phyloP scores from a whole-genome alignment of 2,329 filamentous ascomycete genomes.

The Fusarium subtropicale region DNA sequence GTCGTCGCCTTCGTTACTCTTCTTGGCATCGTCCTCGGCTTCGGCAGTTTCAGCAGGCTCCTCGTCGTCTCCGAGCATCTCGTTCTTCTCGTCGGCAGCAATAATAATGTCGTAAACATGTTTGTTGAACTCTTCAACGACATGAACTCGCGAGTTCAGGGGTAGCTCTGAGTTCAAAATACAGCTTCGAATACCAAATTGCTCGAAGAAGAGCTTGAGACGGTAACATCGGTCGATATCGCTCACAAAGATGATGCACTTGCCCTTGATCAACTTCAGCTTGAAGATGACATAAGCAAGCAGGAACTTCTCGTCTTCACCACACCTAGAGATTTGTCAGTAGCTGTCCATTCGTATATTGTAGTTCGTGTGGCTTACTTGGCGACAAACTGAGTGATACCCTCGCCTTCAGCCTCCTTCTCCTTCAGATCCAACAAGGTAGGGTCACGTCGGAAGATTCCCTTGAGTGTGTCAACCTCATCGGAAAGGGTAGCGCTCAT shows the following conservation, averaged over 20 bases:
- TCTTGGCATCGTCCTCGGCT: constrained; percentile 44
- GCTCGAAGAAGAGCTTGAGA: constrained; percentile 93
- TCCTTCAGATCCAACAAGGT: constrained; percentile 85
- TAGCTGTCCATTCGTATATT: not conserved
- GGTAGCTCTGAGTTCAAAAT: constrained; percentile 95
- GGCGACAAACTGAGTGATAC: constrained; percentile 87
- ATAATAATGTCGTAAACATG: constrained; percentile 98
- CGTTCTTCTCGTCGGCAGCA: constrained; percentile 91
- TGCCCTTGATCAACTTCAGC: constrained; percentile 91
- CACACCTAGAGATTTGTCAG: constrained; percentile 66
- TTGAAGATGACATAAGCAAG: constrained; percentile 95
- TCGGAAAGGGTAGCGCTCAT: constrained; percentile 93
- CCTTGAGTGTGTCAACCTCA: constrained; percentile 87
- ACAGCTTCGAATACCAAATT: constrained; percentile 94
- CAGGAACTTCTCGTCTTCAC: constrained; percentile 97
- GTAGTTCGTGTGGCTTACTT: constrained; percentile 61
- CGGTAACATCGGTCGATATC: constrained; percentile 91
- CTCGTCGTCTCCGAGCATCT: constrained; percentile 77
- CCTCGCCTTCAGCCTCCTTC: constrained; percentile 78
- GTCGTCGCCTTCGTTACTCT: constrained; percentile 35
- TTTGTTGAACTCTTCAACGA: constrained; percentile 97
- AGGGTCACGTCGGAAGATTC: constrained; percentile 85
- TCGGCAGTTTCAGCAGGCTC: constrained; percentile 57
- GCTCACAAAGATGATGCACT: constrained; percentile 78
- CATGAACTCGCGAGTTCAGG: constrained; percentile 91